Percentiles rank a stretch among this genome's conserved stretches.
phyloP scores from a whole-genome alignment of 2,329 filamentous ascomycete genomes.

The Fusarium sp. region DNA sequence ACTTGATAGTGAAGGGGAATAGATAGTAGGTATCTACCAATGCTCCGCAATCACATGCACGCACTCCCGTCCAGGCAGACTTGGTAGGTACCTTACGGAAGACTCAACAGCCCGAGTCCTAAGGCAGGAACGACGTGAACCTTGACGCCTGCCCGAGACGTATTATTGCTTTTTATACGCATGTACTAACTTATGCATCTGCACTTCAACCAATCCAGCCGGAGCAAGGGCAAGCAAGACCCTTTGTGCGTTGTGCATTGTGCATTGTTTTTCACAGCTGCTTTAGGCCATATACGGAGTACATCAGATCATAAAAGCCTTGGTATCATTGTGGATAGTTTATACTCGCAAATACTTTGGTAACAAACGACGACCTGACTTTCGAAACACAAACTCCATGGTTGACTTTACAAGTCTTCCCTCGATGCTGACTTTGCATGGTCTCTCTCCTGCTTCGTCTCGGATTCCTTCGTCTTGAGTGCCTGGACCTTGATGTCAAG shows the following conservation, averaged over 20 bases:
- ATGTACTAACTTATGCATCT: background rate
- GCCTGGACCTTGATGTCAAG: conserved; percentile 50
- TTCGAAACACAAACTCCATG: background rate
- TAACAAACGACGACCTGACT: background rate
- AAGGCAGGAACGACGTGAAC: conserved; percentile 19
- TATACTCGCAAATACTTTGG: background rate
- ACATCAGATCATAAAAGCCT: conserved; percentile 7
- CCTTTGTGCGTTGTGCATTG: conserved; percentile 18
- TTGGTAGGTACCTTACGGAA: no score
- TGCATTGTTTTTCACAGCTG: background rate
- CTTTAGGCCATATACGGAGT: background rate
- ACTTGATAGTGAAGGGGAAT: no score
- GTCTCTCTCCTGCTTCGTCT: conserved; percentile 15
- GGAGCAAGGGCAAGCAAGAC: conserved; percentile 5
- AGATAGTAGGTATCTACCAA: no score
- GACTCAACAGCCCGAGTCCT: background rate
- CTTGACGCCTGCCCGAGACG: conserved; percentile 13
- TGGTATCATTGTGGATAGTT: background rate
- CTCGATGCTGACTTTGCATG: conserved; percentile 25
- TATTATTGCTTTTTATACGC: conserved; percentile 14
- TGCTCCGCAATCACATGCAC: no score
- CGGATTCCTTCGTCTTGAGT: conserved; percentile 43
- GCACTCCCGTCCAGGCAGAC: no score
- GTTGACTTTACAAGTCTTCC: conserved; percentile 40
- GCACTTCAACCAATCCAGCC: conserved; percentile 3